Percentiles rank a stretch among this genome's conserved stretches.
phyloP scores from a whole-genome alignment of 106 monocot genomes.

The Narthecium ossifragum region DNA sequence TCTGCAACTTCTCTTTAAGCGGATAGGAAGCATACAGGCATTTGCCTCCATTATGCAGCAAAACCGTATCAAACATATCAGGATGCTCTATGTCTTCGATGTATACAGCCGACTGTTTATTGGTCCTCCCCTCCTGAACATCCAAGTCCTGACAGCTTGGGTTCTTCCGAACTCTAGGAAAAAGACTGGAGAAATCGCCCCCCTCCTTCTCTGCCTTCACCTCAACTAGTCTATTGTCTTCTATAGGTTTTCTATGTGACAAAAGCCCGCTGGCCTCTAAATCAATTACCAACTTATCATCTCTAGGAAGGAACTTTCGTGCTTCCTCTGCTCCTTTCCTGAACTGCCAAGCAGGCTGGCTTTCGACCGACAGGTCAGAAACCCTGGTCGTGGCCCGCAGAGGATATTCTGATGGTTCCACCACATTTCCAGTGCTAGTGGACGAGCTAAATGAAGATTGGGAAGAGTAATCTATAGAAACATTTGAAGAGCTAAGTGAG shows the following conservation, averaged over 20 bases:
- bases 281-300: slow-evolving; percentile 34
- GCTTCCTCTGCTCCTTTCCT: slow-evolving; percentile 72
- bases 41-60: slow-evolving; percentile 34
- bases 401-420: slow-evolving; percentile 1
- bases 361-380: slow-evolving; percentile 16
- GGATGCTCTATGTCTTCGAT: slow-evolving; percentile 42
- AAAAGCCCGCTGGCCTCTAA: slow-evolving; percentile 7
- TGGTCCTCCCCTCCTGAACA: slow-evolving; percentile 48
- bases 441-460: slow-evolving; percentile 17
- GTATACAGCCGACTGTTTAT: slow-evolving; percentile 52
- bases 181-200: background rate
- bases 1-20: slow-evolving; percentile 32
- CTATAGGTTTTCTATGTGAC: slow-evolving; percentile 1
- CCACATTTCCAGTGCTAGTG: background rate
- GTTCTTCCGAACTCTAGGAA: slow-evolving; percentile 34
- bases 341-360: slow-evolving; percentile 48
- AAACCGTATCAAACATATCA: slow-evolving; percentile 50
- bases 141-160: slow-evolving; percentile 37
- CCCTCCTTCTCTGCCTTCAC: slow-evolving; percentile 17
- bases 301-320: slow-evolving; percentile 57
- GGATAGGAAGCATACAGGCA: slow-evolving; percentile 10
- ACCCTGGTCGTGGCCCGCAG: no score
- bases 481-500: slow-evolving; percentile 11
- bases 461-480: slow-evolving; percentile 6
- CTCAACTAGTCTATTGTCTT: background rate